phyloP scores from a whole-genome alignment of 805 yeast species.

The Ogataea paraovalis region DNA sequence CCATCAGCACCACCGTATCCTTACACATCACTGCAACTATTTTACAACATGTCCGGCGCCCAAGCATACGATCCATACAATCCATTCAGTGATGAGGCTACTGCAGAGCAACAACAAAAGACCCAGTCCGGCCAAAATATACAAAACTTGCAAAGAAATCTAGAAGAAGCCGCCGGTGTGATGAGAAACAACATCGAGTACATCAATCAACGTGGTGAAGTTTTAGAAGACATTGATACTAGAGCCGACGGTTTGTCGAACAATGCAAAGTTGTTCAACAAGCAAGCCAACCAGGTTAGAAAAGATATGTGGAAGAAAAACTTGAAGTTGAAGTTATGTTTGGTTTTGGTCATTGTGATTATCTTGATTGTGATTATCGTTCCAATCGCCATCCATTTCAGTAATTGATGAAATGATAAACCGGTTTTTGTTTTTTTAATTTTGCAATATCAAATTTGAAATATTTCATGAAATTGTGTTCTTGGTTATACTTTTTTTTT shows the following conservation, averaged over 20 bases:
- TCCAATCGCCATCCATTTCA: conserved; percentile 89
- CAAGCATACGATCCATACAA: conserved; percentile 34
- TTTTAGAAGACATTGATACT: conserved; percentile 86
- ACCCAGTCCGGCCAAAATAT: conserved; percentile 18
- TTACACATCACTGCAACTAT: no score
- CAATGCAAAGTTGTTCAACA: conserved; percentile 89
- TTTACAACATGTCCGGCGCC: conserved; percentile 27
- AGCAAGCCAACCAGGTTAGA: conserved; percentile 96
- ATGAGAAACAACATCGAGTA: conserved; percentile 97
- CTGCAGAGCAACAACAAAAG: conserved; percentile 21
- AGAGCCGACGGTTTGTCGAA: conserved; percentile 90
- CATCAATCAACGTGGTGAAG: conserved; percentile 93
- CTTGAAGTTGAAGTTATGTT: conserved; percentile 92
- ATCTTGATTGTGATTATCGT: conserved; percentile 83
- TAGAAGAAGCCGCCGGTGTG: conserved; percentile 85
- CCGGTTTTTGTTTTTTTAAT: background rate
- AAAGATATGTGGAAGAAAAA: conserved; percentile 99
- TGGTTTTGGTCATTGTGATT: conserved; percentile 72
- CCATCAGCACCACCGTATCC: no score
- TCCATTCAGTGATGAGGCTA: conserved; percentile 31
- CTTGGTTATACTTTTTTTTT: background rate
- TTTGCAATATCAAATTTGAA: no score
- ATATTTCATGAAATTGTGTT: background rate
- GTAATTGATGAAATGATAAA: conserved; percentile 5
- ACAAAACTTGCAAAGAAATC: conserved; percentile 29